Percentiles rank a stretch among this genome's conserved stretches.
These are phyloP conservation scores for Alnus glutinosa DNA, from an alignment of 306 rosid species.

Conservation along the genomic window DNA sequence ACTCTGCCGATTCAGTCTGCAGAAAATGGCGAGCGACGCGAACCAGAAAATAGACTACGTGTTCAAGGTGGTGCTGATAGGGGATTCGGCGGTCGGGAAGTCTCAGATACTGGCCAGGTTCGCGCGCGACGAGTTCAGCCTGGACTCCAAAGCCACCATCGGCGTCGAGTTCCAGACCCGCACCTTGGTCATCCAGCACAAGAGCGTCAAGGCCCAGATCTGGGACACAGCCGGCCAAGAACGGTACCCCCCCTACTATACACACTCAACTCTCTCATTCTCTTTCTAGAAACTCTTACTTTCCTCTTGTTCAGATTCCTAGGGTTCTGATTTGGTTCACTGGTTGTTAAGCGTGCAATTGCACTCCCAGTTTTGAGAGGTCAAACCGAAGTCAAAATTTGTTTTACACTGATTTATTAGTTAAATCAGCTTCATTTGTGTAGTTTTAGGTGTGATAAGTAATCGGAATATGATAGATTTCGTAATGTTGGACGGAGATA, in stretches of 20 bases:
- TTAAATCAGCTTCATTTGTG: neutral
- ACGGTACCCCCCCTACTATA: constrained; percentile 43
- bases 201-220: constrained; percentile 99
- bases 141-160: constrained; percentile 95
- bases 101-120: constrained; percentile 94
- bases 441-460: too few species aligned
- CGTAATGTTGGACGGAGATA: neutral
- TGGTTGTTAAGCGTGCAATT: neutral
- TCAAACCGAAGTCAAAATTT: neutral
- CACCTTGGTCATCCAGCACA: constrained; percentile 78
- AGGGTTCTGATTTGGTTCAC: neutral
- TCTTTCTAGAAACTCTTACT: neutral
- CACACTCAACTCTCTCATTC: neutral
- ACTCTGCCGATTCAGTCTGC: neutral
- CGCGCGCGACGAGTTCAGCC: constrained; percentile 93
- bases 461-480: neutral
- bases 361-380: neutral
- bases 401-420: neutral
- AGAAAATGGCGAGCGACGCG: constrained; percentile 69
- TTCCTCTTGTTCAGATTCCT: neutral
- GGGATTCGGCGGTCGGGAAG: constrained; percentile 98
- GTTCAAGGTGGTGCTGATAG: constrained; percentile 94
- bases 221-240: constrained; percentile 99
- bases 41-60: constrained; percentile 95
- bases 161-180: constrained; percentile 98